These are phyloP conservation scores for Eremochloa ophiuroides DNA, from an alignment of 176 grass and related monocot species.

Conservation along the genomic window DNA sequence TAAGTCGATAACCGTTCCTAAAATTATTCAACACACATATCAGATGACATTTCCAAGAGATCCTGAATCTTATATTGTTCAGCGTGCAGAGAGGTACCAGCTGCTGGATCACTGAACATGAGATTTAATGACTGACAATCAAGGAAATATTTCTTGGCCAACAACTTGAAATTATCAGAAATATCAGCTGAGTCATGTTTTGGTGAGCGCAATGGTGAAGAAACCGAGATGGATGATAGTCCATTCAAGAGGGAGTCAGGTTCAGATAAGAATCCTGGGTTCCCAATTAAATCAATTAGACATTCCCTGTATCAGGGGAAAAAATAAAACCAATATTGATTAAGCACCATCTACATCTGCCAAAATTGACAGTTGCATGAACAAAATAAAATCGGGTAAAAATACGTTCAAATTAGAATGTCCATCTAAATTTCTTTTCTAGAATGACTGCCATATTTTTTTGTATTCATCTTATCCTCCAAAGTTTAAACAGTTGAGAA, in stretches of 20 bases:
- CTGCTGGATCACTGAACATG: constrained; percentile 54
- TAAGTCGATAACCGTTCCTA: constrained; percentile 38
- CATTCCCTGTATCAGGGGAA: constrained; percentile 48
- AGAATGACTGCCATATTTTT: background rate
- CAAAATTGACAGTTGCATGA: background rate
- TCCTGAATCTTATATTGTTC: background rate
- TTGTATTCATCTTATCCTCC: background rate
- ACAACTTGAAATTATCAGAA: constrained; percentile 54
- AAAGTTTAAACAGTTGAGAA: background rate
- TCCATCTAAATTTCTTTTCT: background rate
- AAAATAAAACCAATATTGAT: background rate
- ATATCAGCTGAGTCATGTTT: constrained; percentile 45
- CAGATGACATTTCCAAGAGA: constrained; percentile 6
- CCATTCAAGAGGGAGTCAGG: constrained; percentile 84
- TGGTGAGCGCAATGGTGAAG: constrained; percentile 65
- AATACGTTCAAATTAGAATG: background rate
- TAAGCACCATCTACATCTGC: background rate
- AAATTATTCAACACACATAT: constrained; percentile 22
- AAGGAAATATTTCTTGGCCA: constrained; percentile 67
- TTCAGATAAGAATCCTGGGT: constrained; percentile 63
- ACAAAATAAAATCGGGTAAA: background rate
- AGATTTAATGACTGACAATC: constrained; percentile 73
- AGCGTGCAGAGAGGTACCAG: constrained; percentile 28
- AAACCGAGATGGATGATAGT: constrained; percentile 51
- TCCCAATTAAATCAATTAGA: constrained; percentile 66